Conservation (phyloP, 2,329 filamentous ascomycete genomes). For the Lachnellula hyalina region DNA sequence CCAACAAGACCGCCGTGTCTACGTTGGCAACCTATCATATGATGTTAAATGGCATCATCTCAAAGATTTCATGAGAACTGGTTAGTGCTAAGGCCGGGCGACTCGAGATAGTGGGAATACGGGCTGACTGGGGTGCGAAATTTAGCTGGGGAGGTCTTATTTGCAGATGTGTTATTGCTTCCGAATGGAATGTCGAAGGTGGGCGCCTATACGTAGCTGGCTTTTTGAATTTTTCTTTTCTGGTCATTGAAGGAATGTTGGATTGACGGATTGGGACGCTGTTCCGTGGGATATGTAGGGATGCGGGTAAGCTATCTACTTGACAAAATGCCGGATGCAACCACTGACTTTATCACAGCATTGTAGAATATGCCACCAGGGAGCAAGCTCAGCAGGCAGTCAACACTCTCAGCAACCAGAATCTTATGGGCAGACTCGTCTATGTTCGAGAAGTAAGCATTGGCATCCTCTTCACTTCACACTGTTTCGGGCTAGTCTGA, state of each 20-base stretch:
- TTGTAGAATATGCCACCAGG: slow-evolving; percentile 99
- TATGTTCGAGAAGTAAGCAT: slow-evolving; percentile 88
- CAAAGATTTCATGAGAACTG: slow-evolving; percentile 99
- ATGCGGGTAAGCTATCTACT: slow-evolving; percentile 78
- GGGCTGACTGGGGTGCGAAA: slow-evolving; percentile 33
- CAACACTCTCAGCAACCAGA: slow-evolving; percentile 97
- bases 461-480: background rate
- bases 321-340: background rate
- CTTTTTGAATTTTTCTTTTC: slow-evolving; percentile 60
- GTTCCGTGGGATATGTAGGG: slow-evolving; percentile 91
- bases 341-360: slow-evolving; percentile 50
- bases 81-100: slow-evolving; percentile 49
- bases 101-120: slow-evolving; percentile 26
- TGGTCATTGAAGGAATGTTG: slow-evolving; percentile 79
- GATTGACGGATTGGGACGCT: slow-evolving; percentile 98
- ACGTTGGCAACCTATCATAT: slow-evolving; percentile 97
- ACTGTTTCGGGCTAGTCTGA: slow-evolving; percentile 15
- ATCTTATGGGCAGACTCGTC: slow-evolving; percentile 95
- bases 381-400: slow-evolving; percentile 98
- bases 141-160: slow-evolving; percentile 96
- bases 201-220: slow-evolving; percentile 88
- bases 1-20: slow-evolving; percentile 98
- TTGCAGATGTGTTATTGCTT: slow-evolving; percentile 98
- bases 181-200: slow-evolving; percentile 99
- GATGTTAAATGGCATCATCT: slow-evolving; percentile 99